Evolutionary conservation across 1,284 basidiomycete genomes (phyloP).

Genomic region (Prillingera fragicola): DNA sequence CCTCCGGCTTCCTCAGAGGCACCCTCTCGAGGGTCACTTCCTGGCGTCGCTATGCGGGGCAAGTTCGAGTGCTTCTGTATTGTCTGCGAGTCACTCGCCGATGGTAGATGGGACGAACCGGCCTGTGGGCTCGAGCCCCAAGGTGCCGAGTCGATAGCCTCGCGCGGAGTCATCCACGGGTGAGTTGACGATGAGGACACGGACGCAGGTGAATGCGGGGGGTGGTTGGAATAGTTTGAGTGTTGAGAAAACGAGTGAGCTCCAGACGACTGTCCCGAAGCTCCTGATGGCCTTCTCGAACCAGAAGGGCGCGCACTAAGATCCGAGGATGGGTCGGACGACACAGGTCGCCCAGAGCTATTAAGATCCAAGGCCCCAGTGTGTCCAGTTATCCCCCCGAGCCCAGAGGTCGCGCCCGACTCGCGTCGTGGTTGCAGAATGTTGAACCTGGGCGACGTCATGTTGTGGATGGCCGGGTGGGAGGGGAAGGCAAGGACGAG

Average conservation of each 20-base stretch:
- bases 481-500: not conserved
- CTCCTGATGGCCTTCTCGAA: conserved; percentile 20
- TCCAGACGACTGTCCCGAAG: conserved; percentile 17
- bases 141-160: conserved; percentile 1
- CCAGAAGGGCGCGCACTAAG: not conserved
- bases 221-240: not conserved
- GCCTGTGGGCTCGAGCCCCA: conserved; percentile 5
- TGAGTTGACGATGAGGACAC: conserved; percentile 22
- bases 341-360: not conserved
- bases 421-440: not conserved
- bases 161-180: conserved; percentile 10
- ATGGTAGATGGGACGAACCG: not conserved
- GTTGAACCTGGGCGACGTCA: conserved; percentile 3
- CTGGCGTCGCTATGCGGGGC: conserved; percentile 23
- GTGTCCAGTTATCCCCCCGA: conserved; percentile 4
- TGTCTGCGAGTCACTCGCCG: not conserved
- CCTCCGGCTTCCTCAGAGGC: conserved; percentile 8
- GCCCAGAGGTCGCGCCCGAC: conserved; percentile 1
- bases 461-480: not conserved
- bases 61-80: conserved; percentile 14
- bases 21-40: too few species aligned
- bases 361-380: conserved; percentile 2
- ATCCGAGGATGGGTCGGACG: not conserved
- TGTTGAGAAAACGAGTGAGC: not conserved
- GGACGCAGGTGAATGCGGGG: conserved; percentile 21